phyloP scores from a whole-genome alignment of 2,329 filamentous ascomycete species.

The Claviceps purpurea region DNA sequence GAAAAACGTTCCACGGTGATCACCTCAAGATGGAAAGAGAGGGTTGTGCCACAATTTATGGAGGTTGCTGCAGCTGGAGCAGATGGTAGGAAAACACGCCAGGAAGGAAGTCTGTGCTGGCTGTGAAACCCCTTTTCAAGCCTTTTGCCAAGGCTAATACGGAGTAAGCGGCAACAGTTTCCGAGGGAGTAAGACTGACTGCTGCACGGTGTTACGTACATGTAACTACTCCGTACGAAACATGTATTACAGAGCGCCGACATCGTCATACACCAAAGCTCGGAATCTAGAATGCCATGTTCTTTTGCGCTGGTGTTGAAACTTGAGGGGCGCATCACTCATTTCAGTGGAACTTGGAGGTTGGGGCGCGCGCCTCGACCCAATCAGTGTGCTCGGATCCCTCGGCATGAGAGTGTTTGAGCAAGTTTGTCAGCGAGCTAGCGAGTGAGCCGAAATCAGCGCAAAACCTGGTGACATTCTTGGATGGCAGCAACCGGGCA shows the following conservation, averaged over 20 bases:
- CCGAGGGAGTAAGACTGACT: too few species aligned
- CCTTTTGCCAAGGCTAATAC: too few species aligned
- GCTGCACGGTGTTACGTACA: not conserved
- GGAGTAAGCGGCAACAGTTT: too few species aligned
- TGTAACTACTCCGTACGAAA: not conserved
- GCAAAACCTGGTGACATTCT: not conserved
- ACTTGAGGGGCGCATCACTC: not conserved
- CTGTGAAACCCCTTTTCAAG: not conserved
- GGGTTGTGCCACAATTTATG: not conserved
- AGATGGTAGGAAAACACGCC: not conserved
- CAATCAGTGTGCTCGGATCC: constrained; percentile 6
- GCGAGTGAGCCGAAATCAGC: not conserved
- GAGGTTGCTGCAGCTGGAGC: not conserved
- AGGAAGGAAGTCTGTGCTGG: not conserved
- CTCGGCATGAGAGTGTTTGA: constrained; percentile 22
- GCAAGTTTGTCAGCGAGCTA: constrained; percentile 19
- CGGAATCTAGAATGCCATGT: not conserved
- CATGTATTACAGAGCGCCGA: too few species aligned
- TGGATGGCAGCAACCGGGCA: too few species aligned
- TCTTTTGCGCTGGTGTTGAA: not conserved
- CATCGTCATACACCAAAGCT: not conserved
- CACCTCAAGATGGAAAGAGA: not conserved
- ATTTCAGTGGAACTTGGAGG: not conserved
- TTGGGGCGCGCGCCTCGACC: not conserved
- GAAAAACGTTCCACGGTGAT: not conserved